Percentiles rank a stretch among this genome's conserved stretches.
Conservation (phyloP, 805 yeast genomes). For the Candida silvicultrix region DNA sequence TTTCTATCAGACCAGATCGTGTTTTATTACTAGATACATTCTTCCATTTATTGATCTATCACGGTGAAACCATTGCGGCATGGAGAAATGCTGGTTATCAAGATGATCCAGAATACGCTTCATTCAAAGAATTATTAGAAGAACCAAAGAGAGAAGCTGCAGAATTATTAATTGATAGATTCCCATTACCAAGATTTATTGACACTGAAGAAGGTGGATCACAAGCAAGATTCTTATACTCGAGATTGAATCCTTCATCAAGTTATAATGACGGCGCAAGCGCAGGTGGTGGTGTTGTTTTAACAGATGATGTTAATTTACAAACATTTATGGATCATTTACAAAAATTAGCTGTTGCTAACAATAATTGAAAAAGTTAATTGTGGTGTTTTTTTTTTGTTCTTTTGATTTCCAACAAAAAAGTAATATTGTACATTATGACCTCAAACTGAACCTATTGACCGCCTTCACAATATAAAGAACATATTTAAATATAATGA, state of each 20-base stretch:
- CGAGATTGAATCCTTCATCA: conserved; percentile 92
- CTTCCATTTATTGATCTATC: conserved; percentile 93
- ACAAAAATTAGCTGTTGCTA: conserved; percentile 79
- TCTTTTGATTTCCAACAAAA: no score
- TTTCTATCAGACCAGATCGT: conserved; percentile 83
- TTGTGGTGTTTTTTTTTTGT: no score
- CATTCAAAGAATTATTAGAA: conserved; percentile 79
- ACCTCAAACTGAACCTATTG: no score
- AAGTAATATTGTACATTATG: no score
- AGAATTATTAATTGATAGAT: conserved; percentile 82
- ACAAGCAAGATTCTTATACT: conserved; percentile 93
- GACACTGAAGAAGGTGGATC: conserved; percentile 98
- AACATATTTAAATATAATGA: not conserved
- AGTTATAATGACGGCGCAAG: conserved; percentile 57
- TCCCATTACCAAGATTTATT: conserved; percentile 96
- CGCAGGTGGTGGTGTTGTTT: conserved; percentile 68
- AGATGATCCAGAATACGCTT: conserved; percentile 82
- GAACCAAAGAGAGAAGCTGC: conserved; percentile 93
- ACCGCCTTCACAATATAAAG: not conserved
- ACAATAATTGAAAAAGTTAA: conserved; percentile 13
- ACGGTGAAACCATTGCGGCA: conserved; percentile 89
- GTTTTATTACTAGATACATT: conserved; percentile 89
- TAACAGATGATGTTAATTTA: conserved; percentile 93
- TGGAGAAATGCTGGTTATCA: conserved; percentile 97
- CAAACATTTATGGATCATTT: conserved; percentile 94